Conservation (phyloP, 2,329 filamentous ascomycete genomes). For the Pezicula radicicola region DNA sequence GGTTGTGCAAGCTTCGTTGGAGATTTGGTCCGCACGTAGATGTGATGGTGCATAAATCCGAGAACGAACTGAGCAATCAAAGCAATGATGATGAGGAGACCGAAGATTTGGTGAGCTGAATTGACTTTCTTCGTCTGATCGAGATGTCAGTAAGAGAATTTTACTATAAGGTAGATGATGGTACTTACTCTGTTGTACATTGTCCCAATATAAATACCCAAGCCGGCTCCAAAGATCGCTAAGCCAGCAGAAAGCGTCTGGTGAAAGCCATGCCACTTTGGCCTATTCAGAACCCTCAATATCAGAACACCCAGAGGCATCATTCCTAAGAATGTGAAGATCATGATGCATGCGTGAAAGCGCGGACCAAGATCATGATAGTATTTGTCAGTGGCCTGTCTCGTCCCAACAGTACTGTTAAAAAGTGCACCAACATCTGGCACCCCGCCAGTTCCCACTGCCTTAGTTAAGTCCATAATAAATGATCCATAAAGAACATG, state of each 20-base stretch:
- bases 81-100: slow-evolving; percentile 49
- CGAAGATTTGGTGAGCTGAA: slow-evolving; percentile 56
- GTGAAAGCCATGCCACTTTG: slow-evolving; percentile 52
- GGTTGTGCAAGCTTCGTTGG: slow-evolving; percentile 48
- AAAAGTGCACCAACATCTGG: slow-evolving; percentile 35
- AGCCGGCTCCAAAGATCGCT: slow-evolving; percentile 44
- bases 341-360: slow-evolving; percentile 46
- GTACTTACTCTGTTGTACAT: slow-evolving; percentile 54
- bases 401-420: slow-evolving; percentile 23
- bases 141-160: background rate
- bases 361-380: slow-evolving; percentile 26
- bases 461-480: slow-evolving; percentile 50
- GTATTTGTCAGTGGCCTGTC: slow-evolving; percentile 35
- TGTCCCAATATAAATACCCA: slow-evolving; percentile 46
- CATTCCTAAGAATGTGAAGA: slow-evolving; percentile 50
- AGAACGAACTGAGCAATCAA: slow-evolving; percentile 51
- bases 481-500: slow-evolving; percentile 54
- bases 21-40: slow-evolving; percentile 46
- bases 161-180: background rate
- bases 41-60: slow-evolving; percentile 53
- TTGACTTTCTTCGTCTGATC: slow-evolving; percentile 49
- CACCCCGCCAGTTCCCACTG: slow-evolving; percentile 41
- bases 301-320: slow-evolving; percentile 55
- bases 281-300: slow-evolving; percentile 47
- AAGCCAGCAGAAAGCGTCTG: slow-evolving; percentile 48